phyloP scores from a whole-genome alignment of 192 early-diverging fungal genomes.

The Entrophospora sp. region DNA sequence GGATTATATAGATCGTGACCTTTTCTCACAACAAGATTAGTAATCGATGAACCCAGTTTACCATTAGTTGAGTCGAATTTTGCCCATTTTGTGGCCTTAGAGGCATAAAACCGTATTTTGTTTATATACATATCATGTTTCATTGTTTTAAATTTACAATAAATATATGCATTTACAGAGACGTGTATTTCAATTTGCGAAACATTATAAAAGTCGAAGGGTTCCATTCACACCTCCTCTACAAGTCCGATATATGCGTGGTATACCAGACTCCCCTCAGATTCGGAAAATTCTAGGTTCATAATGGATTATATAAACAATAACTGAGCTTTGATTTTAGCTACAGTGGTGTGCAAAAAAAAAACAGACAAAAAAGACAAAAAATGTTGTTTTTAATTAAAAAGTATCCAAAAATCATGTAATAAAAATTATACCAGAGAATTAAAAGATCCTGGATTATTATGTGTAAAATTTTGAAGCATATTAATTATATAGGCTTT shows the following conservation, averaged over 20 bases:
- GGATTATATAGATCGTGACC: constrained; percentile 20
- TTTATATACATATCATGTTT: neutral
- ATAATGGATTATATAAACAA: neutral
- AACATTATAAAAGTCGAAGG: constrained; percentile 12
- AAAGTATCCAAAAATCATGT: no score
- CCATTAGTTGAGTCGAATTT: constrained; percentile 9
- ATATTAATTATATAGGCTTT: no score
- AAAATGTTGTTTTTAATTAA: no score
- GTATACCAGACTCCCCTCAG: constrained; percentile 14
- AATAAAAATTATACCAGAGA: no score
- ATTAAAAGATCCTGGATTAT: no score
- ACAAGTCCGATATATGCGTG: constrained; percentile 11
- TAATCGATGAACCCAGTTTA: constrained; percentile 15
- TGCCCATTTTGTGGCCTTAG: constrained; percentile 13
- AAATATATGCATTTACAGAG: neutral
- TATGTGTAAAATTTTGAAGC: no score
- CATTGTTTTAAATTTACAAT: constrained; percentile 2
- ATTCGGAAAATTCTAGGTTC: neutral
- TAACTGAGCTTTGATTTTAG: no score
- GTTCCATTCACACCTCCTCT: constrained; percentile 8
- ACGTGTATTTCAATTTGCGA: constrained; percentile 14
- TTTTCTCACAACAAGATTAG: constrained; percentile 17
- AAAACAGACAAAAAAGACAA: no score
- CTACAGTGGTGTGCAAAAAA: no score
- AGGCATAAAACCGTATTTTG: neutral